Base-by-base conservation (phyloP, 257 asterid species). In the Thymus mandschuricus region DNA sequence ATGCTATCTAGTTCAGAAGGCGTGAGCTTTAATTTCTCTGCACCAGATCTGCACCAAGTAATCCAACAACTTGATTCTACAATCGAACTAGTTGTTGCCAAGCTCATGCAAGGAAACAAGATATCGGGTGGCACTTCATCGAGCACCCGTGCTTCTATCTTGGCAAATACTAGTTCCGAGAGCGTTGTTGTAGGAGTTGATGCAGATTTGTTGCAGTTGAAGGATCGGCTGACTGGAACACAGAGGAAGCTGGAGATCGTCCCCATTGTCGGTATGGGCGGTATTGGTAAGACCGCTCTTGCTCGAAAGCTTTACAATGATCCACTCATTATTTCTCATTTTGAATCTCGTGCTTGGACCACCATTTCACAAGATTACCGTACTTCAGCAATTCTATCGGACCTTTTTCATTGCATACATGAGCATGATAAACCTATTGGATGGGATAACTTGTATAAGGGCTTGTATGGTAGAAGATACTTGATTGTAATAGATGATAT, bases 301-400 rank as follows among this genome's bases (percentile, higher is more conserved):
- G 75, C 74, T 12, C 63, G 50, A 59, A 38, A 11, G 1, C n/a
- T 74, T 57, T 74, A 74, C 31, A 27, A 67, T 0, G 68, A 75
- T 52, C 41, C 58, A 5, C 0, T 3, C 2, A 10, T 58, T 44
- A 12, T 6, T 33, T 49, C 29, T 27, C 48, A 30, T 4, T 75
- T 75, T 13, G 48, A 75, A 8, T 10, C 28, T 66, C 52, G 69
- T 12, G 69, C 70, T 10, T 67, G 74, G 79, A 12, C 10, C 11
- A 59, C 69, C 1, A 21, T 75, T 4, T 75, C 79, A 48, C 79
- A 75, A 75, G 64, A 75, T 5, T 67, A 68, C 63, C 50, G 6
- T 13, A 54, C 60, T 7, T 5, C 27, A 44, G 13, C 2, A 48
- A 41, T 41, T 40, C 35, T 62, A 15, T 4, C 10, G 1, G 6